These are phyloP conservation scores for Kluyveromyces marxianus DNA, from an alignment of 1,139 yeast species.

Conservation along the genomic window DNA sequence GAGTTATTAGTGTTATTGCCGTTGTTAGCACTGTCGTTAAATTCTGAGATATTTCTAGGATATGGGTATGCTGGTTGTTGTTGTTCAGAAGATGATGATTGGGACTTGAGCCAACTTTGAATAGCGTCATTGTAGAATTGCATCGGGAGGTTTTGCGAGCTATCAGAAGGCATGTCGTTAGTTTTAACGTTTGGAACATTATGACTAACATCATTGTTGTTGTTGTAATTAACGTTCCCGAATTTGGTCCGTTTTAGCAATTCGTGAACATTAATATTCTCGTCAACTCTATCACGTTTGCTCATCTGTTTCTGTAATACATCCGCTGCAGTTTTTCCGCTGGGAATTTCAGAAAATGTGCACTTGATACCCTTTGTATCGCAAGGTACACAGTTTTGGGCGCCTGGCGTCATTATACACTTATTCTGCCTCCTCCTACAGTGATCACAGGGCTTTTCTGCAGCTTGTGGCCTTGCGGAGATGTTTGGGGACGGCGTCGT, in stretches of 20 bases:
- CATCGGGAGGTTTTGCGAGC: not conserved
- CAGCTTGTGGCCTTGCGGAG: conserved; percentile 8
- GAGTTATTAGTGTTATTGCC: too few relatives aligned
- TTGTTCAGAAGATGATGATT: conserved; percentile 1
- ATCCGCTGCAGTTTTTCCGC: conserved; percentile 7
- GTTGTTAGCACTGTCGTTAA: not conserved
- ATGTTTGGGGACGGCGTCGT: conserved; percentile 5
- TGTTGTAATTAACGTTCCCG: conserved; percentile 1
- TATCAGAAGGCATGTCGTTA: not conserved
- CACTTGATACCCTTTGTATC: conserved; percentile 61
- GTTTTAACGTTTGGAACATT: not conserved
- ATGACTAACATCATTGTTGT: conserved; percentile 5
- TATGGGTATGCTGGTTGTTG: not conserved
- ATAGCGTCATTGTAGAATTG: conserved; percentile 3
- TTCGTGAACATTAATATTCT: conserved; percentile 16
- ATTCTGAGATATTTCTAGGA: not conserved
- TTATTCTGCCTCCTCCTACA: conserved; percentile 59
- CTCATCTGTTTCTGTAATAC: conserved; percentile 8
- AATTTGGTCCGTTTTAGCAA: conserved; percentile 14
- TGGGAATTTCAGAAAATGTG: conserved; percentile 36
- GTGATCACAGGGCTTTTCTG: conserved; percentile 52
- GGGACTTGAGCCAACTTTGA: conserved; percentile 5
- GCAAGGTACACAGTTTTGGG: conserved; percentile 58
- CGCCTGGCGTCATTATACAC: conserved; percentile 54
- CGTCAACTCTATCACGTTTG: conserved; percentile 16